Evolutionary conservation across 2,329 filamentous ascomycete species (phyloP).

Genomic region (Ceratocystis colombiana): DNA sequence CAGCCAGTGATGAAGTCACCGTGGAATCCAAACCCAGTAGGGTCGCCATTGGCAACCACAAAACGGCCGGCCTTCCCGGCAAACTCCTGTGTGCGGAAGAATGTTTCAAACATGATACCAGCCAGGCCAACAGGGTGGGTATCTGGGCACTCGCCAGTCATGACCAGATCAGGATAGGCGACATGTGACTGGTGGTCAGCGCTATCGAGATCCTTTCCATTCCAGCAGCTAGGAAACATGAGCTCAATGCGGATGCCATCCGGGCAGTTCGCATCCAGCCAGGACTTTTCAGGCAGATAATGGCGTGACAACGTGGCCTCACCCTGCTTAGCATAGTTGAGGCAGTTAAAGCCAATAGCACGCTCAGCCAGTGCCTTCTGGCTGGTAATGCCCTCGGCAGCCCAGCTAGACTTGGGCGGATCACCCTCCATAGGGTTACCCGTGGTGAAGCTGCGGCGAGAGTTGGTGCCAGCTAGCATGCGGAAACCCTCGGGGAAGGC

Average conservation of each 20-base stretch:
- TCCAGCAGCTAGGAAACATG: conserved; percentile 86
- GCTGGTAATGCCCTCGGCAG: conserved; percentile 47
- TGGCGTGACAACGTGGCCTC: conserved; percentile 75
- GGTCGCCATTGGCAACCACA: conserved; percentile 67
- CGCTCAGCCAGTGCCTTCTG: conserved; percentile 66
- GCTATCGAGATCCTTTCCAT: conserved; percentile 53
- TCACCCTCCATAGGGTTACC: conserved; percentile 56
- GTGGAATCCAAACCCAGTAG: conserved; percentile 64
- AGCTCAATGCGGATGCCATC: conserved; percentile 74
- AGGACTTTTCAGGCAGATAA: conserved; percentile 67
- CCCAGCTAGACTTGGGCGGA: conserved; percentile 61
- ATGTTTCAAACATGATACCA: conserved; percentile 75
- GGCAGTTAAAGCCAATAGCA: conserved; percentile 86
- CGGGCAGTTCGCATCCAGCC: conserved; percentile 69
- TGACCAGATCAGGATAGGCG: conserved; percentile 67
- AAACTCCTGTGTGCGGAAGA: conserved; percentile 65
- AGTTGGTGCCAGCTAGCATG: conserved; percentile 69
- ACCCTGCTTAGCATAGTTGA: conserved; percentile 60
- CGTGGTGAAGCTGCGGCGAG: conserved; percentile 57
- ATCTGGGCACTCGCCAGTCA: conserved; percentile 63
- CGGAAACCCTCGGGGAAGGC: conserved; percentile 69
- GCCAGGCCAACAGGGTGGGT: conserved; percentile 58
- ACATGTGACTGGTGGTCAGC: conserved; percentile 55
- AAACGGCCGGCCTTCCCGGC: conserved; percentile 55
- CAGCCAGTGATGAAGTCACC: conserved; percentile 75